A percentile compares a stretch with the other conserved stretches of the same genome.
These are phyloP conservation scores for Rugonectria rugulosa DNA, from an alignment of 2,329 filamentous ascomycete genomes.

Conservation along the genomic window DNA sequence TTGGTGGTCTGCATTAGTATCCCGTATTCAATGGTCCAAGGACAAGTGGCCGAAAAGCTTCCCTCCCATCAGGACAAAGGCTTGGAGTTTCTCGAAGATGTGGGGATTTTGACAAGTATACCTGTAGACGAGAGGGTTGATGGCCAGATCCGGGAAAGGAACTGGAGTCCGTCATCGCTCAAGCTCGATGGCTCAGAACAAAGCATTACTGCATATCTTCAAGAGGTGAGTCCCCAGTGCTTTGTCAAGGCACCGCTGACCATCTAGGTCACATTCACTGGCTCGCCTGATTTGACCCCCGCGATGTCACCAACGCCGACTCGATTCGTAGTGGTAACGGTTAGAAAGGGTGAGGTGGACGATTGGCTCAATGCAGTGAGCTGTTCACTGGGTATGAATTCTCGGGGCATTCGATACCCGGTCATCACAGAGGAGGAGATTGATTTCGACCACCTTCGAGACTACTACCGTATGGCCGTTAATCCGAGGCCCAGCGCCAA, in stretches of 20 bases:
- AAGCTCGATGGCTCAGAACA: constrained; percentile 7
- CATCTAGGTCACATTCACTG: constrained; percentile 11
- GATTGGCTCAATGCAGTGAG: constrained; percentile 20
- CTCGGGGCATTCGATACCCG: constrained; percentile 8
- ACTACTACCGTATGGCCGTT: constrained; percentile 4
- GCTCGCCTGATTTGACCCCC: constrained; percentile 14
- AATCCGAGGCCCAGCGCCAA: not conserved
- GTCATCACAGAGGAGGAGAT: constrained; percentile 3
- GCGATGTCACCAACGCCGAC: constrained; percentile 10
- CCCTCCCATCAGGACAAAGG: constrained; percentile 13
- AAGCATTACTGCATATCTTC: constrained; percentile 17
- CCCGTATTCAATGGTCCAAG: constrained; percentile 14
- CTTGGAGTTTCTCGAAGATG: constrained; percentile 9
- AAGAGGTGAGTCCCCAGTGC: constrained; percentile 2
- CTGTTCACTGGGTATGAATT: constrained; percentile 14
- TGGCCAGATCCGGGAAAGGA: not conserved
- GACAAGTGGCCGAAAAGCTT: not conserved
- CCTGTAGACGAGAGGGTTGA: constrained; percentile 8
- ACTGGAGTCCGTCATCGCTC: constrained; percentile 19
- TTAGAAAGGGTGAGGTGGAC: constrained; percentile 12
- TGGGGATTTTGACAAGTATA: constrained; percentile 13
- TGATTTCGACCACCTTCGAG: constrained; percentile 2
- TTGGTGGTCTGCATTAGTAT: constrained; percentile 21
- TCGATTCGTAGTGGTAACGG: constrained; percentile 16
- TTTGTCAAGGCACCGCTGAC: not conserved